Base-by-base conservation (phyloP, 768 basidiomycete genomes). In the Xerocomellus amylosporus region DNA sequence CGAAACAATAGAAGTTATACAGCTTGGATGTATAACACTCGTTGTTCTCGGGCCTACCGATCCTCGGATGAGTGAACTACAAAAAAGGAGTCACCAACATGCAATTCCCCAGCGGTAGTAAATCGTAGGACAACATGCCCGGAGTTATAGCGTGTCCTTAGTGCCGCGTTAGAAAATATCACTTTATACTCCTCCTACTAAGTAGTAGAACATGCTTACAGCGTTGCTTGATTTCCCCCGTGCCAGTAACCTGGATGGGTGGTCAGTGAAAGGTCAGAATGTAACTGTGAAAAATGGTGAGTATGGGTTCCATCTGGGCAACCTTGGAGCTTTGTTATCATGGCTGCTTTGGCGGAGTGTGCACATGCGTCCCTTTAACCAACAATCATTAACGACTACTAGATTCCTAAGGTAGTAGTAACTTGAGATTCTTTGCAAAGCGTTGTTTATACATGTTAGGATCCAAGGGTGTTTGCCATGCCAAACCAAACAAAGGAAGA, bases 401-500 rank as follows among this genome's bases (percentile, higher is more conserved):
- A 33, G 33, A 1, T 5, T 33, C 13, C 33, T 14, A 12, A 14
- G 13, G 33, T 34, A 6, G 24, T n/a, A n/a, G n/a, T n/a, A n/a
- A n/a, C 24, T 4, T 24, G 24, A 24, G 0, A 6, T 33, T 13
- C 31, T 13, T 34, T 34, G 33, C 33, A 43, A 34, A n/a, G 19
- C 19, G 51, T 63, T 68, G 48, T 64, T 67, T 66, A 46, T 46
- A 9, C 14, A 10, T 55, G 42, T 68, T 68, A 58, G 47, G 48
- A 55, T 47, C 26, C 4, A 45, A 58, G 2, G 58, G 40, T 26
- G 26, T 49, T n/a, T 59, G 56, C 43, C 53, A 62, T 61, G 41
- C 55, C 46, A n/a, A 1, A 7, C 9, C 63, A 63, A 69, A 68
- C 24, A 65, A 48, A 26, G 30, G 14, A 26, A 41, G 46, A 49